Evolutionary conservation across 495 filamentous ascomycete species (phyloP).

Genomic region (Ramalina intermedia): DNA sequence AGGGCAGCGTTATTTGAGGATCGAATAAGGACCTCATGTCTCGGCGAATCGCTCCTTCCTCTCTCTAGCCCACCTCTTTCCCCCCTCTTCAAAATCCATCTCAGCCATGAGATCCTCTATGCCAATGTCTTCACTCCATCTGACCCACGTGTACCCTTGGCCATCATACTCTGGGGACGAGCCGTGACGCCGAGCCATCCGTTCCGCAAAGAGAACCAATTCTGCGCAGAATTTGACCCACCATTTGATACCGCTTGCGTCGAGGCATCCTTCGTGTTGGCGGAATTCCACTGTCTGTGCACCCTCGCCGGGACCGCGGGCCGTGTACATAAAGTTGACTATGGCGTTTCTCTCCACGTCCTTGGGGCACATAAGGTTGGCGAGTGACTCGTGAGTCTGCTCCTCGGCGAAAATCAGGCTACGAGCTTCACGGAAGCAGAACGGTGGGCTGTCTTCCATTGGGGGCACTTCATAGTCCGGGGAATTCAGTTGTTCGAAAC

Average conservation of each 20-base stretch:
- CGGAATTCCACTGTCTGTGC: conserved; percentile 26
- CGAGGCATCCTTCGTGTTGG: conserved; percentile 24
- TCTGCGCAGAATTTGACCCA: conserved; percentile 22
- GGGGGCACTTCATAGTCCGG: neutral
- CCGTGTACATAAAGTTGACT: conserved; percentile 7
- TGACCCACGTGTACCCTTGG: neutral
- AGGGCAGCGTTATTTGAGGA: too few species aligned
- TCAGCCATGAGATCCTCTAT: conserved; percentile 6
- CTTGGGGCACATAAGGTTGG: conserved; percentile 3
- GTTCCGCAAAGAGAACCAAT: conserved; percentile 15
- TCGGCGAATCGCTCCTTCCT: neutral
- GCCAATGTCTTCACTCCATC: conserved; percentile 4
- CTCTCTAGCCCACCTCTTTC: conserved; percentile 1
- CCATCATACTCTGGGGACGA: neutral
- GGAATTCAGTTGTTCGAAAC: neutral
- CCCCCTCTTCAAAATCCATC: conserved; percentile 5
- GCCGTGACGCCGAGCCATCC: neutral
- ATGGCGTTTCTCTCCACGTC: neutral
- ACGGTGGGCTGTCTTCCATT: neutral
- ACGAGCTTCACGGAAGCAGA: neutral
- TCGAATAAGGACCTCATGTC: neutral
- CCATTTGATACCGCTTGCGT: conserved; percentile 13
- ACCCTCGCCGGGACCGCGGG: neutral
- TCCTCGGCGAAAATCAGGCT: neutral
- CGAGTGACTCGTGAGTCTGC: neutral